Base-by-base conservation (phyloP, 2,329 filamentous ascomycete genomes). In the Penicillium brevicompactum region DNA sequence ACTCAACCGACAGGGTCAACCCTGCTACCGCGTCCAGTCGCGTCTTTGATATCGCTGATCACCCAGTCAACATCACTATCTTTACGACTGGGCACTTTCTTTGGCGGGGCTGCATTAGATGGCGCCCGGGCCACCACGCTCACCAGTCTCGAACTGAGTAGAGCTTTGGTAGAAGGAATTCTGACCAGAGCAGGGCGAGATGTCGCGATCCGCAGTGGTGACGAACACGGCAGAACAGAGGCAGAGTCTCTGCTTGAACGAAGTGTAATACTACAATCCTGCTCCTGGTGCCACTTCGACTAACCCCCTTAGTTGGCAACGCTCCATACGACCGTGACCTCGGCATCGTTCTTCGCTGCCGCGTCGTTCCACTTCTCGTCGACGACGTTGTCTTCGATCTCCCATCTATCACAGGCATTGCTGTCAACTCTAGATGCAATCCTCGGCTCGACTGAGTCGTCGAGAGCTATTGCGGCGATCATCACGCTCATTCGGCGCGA, bases 391-490 rank as follows among this genome's bases (percentile, higher is more conserved):
- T 71, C 73, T 13, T 79, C 77, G 10, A 67, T 75, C 37, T 70
- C 74, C 6, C 71, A 70, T 53, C 67, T 78, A 51, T 78, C 77
- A 0, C 76, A 78, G 53, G 73, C 75, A 37, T 70, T 79, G 7
- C 55, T 80, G 16, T 76, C 76, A 38, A 77, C 74, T 1, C 68
- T 80, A 10, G 77, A 80, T 66, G 75, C 77, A 2, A 75, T 78
- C 24, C 68, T 80, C 32, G 77, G 77, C 10, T 78, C 75, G n/a
- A 79, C 77, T 2, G 77, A 80, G 60, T 77, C 77, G 1, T 80
- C 77, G 5, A 72, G 77, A 37, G 77, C 77, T 2, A 78, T 80
- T 56, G 77, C 77, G 2, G 74, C 77, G 2, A 78, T 80, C 27
- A 74, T 80, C 50, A 78, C 76, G 4, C 68, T 80, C 31, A 77